Base-by-base conservation (phyloP, 2,329 filamentous ascomycete species). In the Hymenoscyphus infarciens region DNA sequence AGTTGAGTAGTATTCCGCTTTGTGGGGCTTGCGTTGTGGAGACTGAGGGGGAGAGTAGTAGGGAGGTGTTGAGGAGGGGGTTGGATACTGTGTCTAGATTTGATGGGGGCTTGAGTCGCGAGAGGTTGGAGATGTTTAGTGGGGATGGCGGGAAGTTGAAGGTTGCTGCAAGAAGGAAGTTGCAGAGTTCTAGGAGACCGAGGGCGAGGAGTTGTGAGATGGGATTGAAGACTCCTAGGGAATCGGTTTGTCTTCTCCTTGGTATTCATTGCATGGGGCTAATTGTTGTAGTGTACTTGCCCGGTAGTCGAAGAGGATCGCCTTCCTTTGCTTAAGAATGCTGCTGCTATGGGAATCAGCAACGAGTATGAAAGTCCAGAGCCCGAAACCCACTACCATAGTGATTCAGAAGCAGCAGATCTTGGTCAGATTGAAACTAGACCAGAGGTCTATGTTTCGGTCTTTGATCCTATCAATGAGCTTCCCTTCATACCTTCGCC, bases 11-110 rank as follows among this genome's bases (percentile, higher is more conserved):
- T 60, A 73, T 82, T 7, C 83, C 83, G 1, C 72, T 84, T 11
- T 86, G 83, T 72, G 76, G 73, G 27, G 71, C 76, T 57, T 85
- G 82, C 67, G 69, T 75, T 15, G 73, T 77, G 4, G 80, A 81
- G 62, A 67, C 66, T 8, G 66, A 59, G 25, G 70, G 69, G 5
- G 66, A 71, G 57, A 61, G 70, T 5, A 71, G 73, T 27, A 68
- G 72, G 29, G 68, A 67, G 0, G 64, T 80, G 3, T 66, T 80
- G 49, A 73, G 78, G 60, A 79, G 73, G 67, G 80, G 80, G 0
- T 60, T 84, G 65, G 72, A 74, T 42, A 77, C 77, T 61, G 74
- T 82, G 8, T 77, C 81, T 27, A 72, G 64, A 22, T 72, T 74
- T 10, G 81, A 84, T 69, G 79, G 78, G 0, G 82, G 82, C 0